These are phyloP conservation scores for Colletotrichum ledebouriae DNA, from an alignment of 2,329 filamentous ascomycete genomes.

Conservation along the genomic window DNA sequence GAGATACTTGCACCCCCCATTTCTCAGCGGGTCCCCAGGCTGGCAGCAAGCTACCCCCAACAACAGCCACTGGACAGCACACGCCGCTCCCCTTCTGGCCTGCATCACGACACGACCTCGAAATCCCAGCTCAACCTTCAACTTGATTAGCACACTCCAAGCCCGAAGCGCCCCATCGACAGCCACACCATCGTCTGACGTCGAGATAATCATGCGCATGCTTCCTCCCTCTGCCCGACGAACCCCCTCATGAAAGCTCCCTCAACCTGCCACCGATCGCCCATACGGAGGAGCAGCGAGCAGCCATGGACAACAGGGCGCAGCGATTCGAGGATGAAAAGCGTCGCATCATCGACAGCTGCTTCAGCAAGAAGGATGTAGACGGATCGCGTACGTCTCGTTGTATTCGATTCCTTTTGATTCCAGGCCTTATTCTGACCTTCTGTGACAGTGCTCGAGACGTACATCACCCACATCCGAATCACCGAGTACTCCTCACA, in stretches of 20 bases:
- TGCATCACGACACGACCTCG: constrained; percentile 41
- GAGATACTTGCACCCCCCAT: constrained; percentile 28
- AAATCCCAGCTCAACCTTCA: constrained; percentile 29
- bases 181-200: constrained; percentile 2
- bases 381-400: constrained; percentile 82
- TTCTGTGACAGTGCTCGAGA: constrained; percentile 76
- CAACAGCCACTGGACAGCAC: constrained; percentile 27
- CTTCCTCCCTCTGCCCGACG: constrained; percentile 20
- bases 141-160: constrained; percentile 7
- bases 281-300: constrained; percentile 41
- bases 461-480: constrained; percentile 96
- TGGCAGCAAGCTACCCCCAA: constrained; percentile 40
- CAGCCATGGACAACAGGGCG: constrained; percentile 60
- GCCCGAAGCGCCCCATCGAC: constrained; percentile 19
- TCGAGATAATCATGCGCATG: constrained; percentile 37
- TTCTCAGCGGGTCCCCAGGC: constrained; percentile 17
- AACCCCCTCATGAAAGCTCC: constrained; percentile 40
- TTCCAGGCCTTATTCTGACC: constrained; percentile 24
- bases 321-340: constrained; percentile 98
- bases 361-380: constrained; percentile 89
- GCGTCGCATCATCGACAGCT: constrained; percentile 91
- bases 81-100: constrained; percentile 35
- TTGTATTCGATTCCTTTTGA: constrained; percentile 34
- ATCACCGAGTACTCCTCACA: constrained; percentile 89
- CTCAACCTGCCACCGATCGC: constrained; percentile 35